phyloP scores from a whole-genome alignment of 805 yeast genomes.

The Wickerhamomyces xylosicus region DNA sequence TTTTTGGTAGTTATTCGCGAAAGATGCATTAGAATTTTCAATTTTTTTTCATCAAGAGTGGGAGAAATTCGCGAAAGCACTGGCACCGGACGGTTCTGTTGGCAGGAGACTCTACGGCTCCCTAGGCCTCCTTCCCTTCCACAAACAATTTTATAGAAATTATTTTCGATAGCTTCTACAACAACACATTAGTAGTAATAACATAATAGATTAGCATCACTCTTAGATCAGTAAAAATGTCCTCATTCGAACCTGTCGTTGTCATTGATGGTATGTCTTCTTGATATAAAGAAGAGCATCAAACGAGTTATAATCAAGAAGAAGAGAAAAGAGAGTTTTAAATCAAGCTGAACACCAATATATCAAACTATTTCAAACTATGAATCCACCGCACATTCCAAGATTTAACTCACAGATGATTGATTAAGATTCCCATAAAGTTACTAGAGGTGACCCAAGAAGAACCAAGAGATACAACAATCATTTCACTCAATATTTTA shows the following conservation, averaged over 20 bases:
- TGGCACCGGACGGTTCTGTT: too few species aligned
- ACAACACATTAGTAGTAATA: not conserved
- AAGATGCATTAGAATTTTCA: not conserved
- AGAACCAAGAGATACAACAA: too few species aligned
- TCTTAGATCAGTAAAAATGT: constrained; percentile 21
- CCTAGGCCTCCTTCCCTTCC: not conserved
- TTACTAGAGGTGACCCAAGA: too few species aligned
- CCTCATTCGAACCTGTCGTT: constrained; percentile 89
- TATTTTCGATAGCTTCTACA: not conserved
- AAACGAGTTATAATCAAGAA: not conserved
- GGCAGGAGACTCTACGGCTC: not conserved
- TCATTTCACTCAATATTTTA: too few species aligned
- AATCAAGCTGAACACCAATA: too few species aligned
- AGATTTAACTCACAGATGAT: too few species aligned
- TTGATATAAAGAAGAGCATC: not conserved
- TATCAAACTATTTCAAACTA: too few species aligned
- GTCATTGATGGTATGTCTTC: constrained; percentile 83
- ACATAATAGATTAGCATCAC: not conserved
- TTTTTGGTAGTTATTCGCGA: not conserved
- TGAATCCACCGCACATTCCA: too few species aligned
- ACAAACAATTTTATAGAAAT: not conserved
- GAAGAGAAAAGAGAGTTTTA: not conserved
- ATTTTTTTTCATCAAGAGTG: not conserved
- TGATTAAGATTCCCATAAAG: too few species aligned
- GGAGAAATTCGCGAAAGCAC: not conserved